Base-by-base conservation (phyloP, 2,329 filamentous ascomycete species). In the Stagonosporopsis tanaceti region DNA sequence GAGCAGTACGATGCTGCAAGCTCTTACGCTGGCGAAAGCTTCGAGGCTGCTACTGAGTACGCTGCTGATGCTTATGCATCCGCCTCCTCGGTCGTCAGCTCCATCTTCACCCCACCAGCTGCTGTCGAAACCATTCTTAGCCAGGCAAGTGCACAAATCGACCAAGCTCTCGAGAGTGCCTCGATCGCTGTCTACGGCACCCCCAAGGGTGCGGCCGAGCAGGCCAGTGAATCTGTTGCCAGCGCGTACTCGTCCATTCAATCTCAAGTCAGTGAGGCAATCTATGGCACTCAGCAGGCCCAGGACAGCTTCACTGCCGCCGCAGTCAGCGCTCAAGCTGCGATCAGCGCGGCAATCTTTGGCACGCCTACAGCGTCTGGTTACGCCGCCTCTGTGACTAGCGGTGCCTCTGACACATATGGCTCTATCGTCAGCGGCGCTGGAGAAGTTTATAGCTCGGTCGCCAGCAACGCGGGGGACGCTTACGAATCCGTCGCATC, bases 141-240 rank as follows among this genome's bases (percentile, higher is more conserved):
- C 28, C 77, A 82, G n/a, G 84, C 84, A 14, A 84, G 79, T 52
- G 79, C 81, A 11, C 84, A 86, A 61, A 76, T 89, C 39, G 81
- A 86, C 47, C 77, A 82, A 22, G 85, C 83, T n/a, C 82, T 89
- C 7, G 81, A 84, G 42, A 85, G 84, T 40, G 86, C 84, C 1
- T 86, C 82, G 42, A 72, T 80, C 11, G 84, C 85, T 42, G 72
- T 87, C 17, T 87, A 88, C 63, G 86, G 85, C 39, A 82, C 82
- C 1, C 74, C 77, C 20, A 85, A 84, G 68, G 82, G 84, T 27
- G 75, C 76, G 2, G 77, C 79, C 27, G 85, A 87, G 65, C 76
- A 84, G 67, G 84, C 82, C 2, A 83, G 81, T 20, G 81, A 81
- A 24, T 82, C 81, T 14, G 82, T 82, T 2, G 80, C 81, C 4